A percentile compares a stretch with the other conserved stretches of the same genome.
These are phyloP conservation scores for Lentinula sp. DNA, from an alignment of 768 basidiomycete genomes.

Conservation along the genomic window DNA sequence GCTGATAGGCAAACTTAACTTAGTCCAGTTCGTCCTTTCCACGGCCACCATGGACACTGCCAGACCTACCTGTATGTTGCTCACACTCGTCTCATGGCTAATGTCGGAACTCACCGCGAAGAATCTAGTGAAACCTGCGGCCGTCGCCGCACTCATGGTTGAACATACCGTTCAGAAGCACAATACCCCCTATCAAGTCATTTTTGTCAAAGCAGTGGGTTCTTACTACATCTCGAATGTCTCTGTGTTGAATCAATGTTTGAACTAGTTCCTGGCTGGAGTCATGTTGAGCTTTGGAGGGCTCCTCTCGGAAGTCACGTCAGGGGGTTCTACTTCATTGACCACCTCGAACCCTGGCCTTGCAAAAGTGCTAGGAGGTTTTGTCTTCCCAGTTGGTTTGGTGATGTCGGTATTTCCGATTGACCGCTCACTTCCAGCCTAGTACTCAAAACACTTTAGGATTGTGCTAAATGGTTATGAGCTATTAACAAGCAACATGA, in stretches of 20 bases:
- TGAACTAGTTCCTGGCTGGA: conserved; percentile 54
- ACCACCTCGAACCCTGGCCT: conserved; percentile 55
- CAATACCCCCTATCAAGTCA: conserved; percentile 48
- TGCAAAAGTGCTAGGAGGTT: conserved; percentile 57
- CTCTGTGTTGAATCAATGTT: not conserved
- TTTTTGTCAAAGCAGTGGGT: conserved; percentile 68
- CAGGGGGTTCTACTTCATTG: conserved; percentile 51
- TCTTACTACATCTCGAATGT: not conserved
- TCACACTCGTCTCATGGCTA: not conserved
- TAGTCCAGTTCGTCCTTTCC: not conserved
- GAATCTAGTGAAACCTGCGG: conserved; percentile 36
- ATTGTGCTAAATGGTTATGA: conserved; percentile 68
- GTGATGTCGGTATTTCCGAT: conserved; percentile 45
- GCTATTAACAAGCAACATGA: conserved; percentile 70
- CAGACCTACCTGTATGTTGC: not conserved
- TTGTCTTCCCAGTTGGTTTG: conserved; percentile 73
- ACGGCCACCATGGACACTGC: not conserved
- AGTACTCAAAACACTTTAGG: conserved; percentile 31
- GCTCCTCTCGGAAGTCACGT: conserved; percentile 51
- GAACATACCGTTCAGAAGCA: conserved; percentile 58
- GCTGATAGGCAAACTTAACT: not conserved
- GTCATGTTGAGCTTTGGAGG: conserved; percentile 74
- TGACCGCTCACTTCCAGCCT: not conserved
- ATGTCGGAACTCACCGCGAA: not conserved
- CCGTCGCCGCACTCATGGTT: conserved; percentile 54